Evolutionary conservation across 1,284 basidiomycete species (phyloP).

Genomic region (Fomitopsis betulina): DNA sequence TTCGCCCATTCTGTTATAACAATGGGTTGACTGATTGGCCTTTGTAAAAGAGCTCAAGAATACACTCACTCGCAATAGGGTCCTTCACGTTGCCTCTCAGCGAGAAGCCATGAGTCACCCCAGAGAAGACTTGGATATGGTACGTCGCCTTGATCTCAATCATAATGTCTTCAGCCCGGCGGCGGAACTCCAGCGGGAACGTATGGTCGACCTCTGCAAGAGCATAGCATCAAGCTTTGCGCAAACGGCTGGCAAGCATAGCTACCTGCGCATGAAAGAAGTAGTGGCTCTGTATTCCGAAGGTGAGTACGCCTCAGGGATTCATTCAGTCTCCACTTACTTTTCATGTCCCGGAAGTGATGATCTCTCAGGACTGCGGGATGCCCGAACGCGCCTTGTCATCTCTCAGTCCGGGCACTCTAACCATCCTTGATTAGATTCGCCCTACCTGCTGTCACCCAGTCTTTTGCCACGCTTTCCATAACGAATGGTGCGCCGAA

Average conservation of each 20-base stretch:
- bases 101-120: slow-evolving; percentile 43
- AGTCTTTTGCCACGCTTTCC: slow-evolving; percentile 37
- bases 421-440: neutral
- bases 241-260: neutral
- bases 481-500: slow-evolving; percentile 52
- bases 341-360: slow-evolving; percentile 41
- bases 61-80: slow-evolving; percentile 37
- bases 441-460: slow-evolving; percentile 41
- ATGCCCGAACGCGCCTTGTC: slow-evolving; percentile 49
- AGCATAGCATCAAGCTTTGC: neutral
- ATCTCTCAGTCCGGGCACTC: neutral
- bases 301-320: neutral
- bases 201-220: slow-evolving; percentile 39
- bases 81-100: slow-evolving; percentile 35
- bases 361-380: slow-evolving; percentile 47
- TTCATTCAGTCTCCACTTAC: slow-evolving; percentile 27
- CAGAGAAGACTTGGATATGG: slow-evolving; percentile 45
- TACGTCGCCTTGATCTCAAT: slow-evolving; percentile 39
- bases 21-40: neutral
- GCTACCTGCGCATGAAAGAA: slow-evolving; percentile 48
- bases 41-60: neutral
- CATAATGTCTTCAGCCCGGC: slow-evolving; percentile 42
- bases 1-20: slow-evolving; percentile 50
- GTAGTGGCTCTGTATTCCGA: slow-evolving; percentile 40
- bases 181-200: slow-evolving; percentile 39